phyloP scores from a whole-genome alignment of 2,329 filamentous ascomycete species.

The Aspergillus persii region DNA sequence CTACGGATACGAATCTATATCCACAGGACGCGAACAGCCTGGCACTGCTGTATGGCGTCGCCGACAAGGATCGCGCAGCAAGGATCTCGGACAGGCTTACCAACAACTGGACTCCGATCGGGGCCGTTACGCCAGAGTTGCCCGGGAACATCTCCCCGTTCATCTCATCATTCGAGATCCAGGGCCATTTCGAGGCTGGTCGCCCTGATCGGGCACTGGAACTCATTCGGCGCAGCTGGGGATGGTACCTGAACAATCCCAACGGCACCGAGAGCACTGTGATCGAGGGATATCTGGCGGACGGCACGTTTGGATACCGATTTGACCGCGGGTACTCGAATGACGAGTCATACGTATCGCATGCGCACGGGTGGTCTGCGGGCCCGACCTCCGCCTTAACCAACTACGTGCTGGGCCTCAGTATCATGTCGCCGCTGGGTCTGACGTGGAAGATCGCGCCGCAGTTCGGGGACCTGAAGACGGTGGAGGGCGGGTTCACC shows the following conservation, averaged over 20 bases:
- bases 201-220: conserved; percentile 53
- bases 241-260: conserved; percentile 58
- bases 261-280: conserved; percentile 60
- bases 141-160: conserved; percentile 59
- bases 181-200: conserved; percentile 53
- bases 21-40: conserved; percentile 62
- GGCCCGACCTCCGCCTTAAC: conserved; percentile 45
- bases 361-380: conserved; percentile 43
- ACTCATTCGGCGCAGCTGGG: conserved; percentile 58
- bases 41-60: conserved; percentile 51
- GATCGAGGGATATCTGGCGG: conserved; percentile 57
- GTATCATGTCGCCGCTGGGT: conserved; percentile 40
- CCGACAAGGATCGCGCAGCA: conserved; percentile 35
- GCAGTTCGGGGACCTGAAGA: conserved; percentile 43
- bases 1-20: conserved; percentile 50
- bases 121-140: conserved; percentile 56
- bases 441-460: conserved; percentile 46
- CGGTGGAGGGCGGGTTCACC: conserved; percentile 46
- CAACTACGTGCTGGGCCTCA: conserved; percentile 46
- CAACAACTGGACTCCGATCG: conserved; percentile 56
- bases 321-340: conserved; percentile 49
- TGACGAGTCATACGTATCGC: conserved; percentile 9
- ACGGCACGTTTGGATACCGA: conserved; percentile 60
- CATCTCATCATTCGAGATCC: conserved; percentile 59
- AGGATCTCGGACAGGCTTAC: conserved; percentile 47